These are phyloP conservation scores for Fusarium sp. DNA, from an alignment of 2,329 filamentous ascomycete species.

Conservation along the genomic window DNA sequence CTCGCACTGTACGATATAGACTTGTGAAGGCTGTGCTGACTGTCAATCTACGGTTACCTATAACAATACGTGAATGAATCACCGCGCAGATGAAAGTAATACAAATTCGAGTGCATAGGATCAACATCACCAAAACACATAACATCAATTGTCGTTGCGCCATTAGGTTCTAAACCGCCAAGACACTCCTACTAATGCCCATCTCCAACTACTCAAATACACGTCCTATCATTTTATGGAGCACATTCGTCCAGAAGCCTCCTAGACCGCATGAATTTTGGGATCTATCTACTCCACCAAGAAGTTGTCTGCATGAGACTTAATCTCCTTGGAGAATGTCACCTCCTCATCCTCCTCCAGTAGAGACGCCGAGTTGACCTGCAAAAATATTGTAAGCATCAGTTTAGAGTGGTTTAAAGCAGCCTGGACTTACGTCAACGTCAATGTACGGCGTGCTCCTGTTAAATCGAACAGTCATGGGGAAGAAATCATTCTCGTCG, in stretches of 20 bases:
- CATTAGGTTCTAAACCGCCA: conserved; percentile 44
- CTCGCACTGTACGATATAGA: conserved; percentile 2
- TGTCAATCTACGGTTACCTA: neutral
- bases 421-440: conserved; percentile 78
- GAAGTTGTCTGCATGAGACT: conserved; percentile 79
- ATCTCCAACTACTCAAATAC: conserved; percentile 31
- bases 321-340: conserved; percentile 83
- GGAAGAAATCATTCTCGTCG: conserved; percentile 96
- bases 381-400: conserved; percentile 17
- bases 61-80: neutral
- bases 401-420: too few species aligned
- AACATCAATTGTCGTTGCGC: conserved; percentile 44
- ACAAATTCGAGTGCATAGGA: neutral
- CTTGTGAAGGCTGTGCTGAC: neutral
- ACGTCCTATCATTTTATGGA: conserved; percentile 41
- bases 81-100: neutral
- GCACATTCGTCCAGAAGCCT: conserved; percentile 28
- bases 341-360: conserved; percentile 81
- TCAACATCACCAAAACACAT: conserved; percentile 22
- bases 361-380: conserved; percentile 74
- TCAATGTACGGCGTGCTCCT: conserved; percentile 89
- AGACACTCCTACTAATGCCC: conserved; percentile 40
- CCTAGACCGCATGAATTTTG: conserved; percentile 34
- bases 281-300: conserved; percentile 70
- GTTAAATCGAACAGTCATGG: conserved; percentile 90